Evolutionary conservation across 1,284 basidiomycete species (phyloP).

Genomic region (Marasmius oreades): DNA sequence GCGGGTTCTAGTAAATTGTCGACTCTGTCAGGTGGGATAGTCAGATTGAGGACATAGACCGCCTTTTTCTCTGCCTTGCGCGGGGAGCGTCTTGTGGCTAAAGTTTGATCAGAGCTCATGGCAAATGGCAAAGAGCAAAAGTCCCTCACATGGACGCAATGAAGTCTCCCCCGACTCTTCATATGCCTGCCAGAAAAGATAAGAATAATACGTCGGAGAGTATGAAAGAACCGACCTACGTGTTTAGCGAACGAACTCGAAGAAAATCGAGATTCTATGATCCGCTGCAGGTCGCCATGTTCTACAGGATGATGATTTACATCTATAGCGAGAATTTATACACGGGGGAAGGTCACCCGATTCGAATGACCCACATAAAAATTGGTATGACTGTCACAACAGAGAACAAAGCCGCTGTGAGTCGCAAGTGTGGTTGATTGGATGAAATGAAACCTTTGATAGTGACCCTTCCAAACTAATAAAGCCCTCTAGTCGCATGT

Average conservation of each 20-base stretch:
- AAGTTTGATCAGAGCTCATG: not conserved
- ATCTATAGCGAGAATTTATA: slow-evolving; percentile 42
- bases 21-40: slow-evolving; percentile 58
- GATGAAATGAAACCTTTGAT: slow-evolving; percentile 53
- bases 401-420: slow-evolving; percentile 15
- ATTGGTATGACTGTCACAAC: slow-evolving; percentile 75
- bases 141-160: slow-evolving; percentile 42
- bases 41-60: slow-evolving; percentile 78
- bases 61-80: slow-evolving; percentile 74
- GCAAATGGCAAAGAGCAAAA: not conserved
- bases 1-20: slow-evolving; percentile 78
- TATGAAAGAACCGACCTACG: slow-evolving; percentile 33
- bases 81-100: slow-evolving; percentile 64
- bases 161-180: slow-evolving; percentile 55
- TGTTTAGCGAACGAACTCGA: slow-evolving; percentile 69
- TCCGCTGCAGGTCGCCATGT: slow-evolving; percentile 63
- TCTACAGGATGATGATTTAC: slow-evolving; percentile 79
- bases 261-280: slow-evolving; percentile 65
- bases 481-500: slow-evolving; percentile 69
- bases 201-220: slow-evolving; percentile 2
- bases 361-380: slow-evolving; percentile 59
- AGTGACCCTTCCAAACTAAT: slow-evolving; percentile 73
- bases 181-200: slow-evolving; percentile 44
- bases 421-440: slow-evolving; percentile 2
- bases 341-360: slow-evolving; percentile 7